Base-by-base conservation (phyloP, 331 rosid species). In the Rosa hybrid region DNA sequence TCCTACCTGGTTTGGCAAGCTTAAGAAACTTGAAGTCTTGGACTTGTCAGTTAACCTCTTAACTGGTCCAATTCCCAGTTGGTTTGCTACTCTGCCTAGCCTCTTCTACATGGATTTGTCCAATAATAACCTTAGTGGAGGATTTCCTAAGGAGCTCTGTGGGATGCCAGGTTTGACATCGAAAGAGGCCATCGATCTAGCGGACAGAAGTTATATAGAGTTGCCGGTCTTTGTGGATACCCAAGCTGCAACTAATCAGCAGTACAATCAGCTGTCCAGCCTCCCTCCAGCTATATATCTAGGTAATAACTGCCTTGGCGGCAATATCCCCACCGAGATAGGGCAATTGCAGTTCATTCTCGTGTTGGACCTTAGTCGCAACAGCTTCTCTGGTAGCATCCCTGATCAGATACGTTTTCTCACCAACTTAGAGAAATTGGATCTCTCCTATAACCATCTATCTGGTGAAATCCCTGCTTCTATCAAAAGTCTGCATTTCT, bases 101-200 rank as follows among this genome's bases (percentile, higher is more conserved):
- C 92, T 95, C 74, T 93, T 95, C 89, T 95, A 95, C 88, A 14
- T 91, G 30, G 99, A 95, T 81, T 81, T 95, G 96, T 86, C 95
- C 49, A 56, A 48, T 81, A 95, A 95, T 83, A 63, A 1, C 2
- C 83, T 95, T 56, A 76, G 85, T 0, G 98, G 98, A 68, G 79
- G 53, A 39, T 86, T 95, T 81, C 98, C 99, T 30, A 25, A 44
- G 60, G 87, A 86, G 78, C 89, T 93, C 44, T 83, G 96, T 54
- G 59, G 77, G 79, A 79, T 95, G 54, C 86, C 87, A 18, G 94
- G 92, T 68, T 88, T 95, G 77, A 75, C 86, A 50, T 89, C 90
- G 7, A 87, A 82, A 70, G 78, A 82, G 88, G 87, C 85, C 75
- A 72, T 86, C 74, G 87, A 87, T 79, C 57, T 78, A 50, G 83